Percentiles rank a stretch among this genome's conserved stretches.
These are phyloP conservation scores for Wolfiporia cocos DNA, from an alignment of 1,284 basidiomycete species.

Conservation along the genomic window DNA sequence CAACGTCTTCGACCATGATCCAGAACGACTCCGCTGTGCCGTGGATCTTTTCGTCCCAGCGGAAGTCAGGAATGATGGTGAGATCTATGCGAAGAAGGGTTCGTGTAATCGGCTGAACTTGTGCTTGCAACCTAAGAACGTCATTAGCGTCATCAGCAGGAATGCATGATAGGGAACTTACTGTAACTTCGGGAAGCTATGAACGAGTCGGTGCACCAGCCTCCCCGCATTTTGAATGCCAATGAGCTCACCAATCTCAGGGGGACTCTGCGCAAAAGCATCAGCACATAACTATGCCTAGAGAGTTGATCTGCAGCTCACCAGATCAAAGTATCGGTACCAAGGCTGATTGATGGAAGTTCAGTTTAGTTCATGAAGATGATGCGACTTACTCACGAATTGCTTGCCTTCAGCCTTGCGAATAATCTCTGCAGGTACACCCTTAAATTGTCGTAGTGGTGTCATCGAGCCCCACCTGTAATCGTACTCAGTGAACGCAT, in stretches of 20 bases:
- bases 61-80: constrained; percentile 92
- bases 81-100: constrained; percentile 86
- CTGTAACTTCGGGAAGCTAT: constrained; percentile 95
- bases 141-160: not conserved
- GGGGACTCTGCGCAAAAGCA: constrained; percentile 44
- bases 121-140: constrained; percentile 69
- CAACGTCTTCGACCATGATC: constrained; percentile 94
- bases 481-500: constrained; percentile 3
- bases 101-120: constrained; percentile 91
- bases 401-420: constrained; percentile 96
- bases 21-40: constrained; percentile 86
- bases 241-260: constrained; percentile 91
- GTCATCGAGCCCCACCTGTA: constrained; percentile 96
- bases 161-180: constrained; percentile 31
- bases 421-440: constrained; percentile 83
- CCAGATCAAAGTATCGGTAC: constrained; percentile 93
- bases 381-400: constrained; percentile 58
- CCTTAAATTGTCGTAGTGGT: constrained; percentile 92
- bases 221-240: constrained; percentile 91
- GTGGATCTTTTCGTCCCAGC: constrained; percentile 95
- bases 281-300: not conserved
- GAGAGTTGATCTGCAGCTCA: constrained; percentile 23
- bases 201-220: constrained; percentile 91
- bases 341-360: constrained; percentile 55
- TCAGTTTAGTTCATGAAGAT: constrained; percentile 1